These are phyloP conservation scores for Daedalea quercina DNA, from an alignment of 768 basidiomycete species.

Conservation along the genomic window DNA sequence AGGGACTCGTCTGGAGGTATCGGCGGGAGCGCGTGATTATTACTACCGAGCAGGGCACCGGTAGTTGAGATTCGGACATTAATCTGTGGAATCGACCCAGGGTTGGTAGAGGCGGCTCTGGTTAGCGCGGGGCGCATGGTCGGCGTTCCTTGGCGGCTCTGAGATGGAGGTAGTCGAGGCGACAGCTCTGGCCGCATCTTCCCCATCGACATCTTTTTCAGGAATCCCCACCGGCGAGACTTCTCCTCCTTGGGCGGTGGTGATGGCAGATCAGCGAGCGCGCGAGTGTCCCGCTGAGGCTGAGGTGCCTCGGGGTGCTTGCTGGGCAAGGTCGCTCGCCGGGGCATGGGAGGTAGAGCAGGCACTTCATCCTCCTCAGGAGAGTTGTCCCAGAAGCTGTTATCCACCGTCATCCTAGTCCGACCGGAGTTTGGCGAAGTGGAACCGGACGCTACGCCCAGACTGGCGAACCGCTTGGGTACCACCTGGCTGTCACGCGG, in stretches of 20 bases:
- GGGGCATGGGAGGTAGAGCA: conserved; percentile 2
- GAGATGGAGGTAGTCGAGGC: neutral
- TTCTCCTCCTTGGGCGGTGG: conserved; percentile 25
- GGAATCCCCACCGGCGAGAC: conserved; percentile 83
- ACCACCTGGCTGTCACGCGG: conserved; percentile 29
- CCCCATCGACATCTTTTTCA: conserved; percentile 98
- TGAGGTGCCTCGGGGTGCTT: conserved; percentile 1
- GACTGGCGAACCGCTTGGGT: conserved; percentile 59
- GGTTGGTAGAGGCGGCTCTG: conserved; percentile 1
- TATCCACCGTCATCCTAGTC: conserved; percentile 34
- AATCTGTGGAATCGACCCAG: conserved; percentile 41
- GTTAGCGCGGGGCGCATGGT: conserved; percentile 1
- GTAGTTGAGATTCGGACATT: conserved; percentile 70
- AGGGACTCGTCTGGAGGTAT: conserved; percentile 7
- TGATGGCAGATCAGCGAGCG: conserved; percentile 6
- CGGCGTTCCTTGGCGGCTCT: conserved; percentile 6
- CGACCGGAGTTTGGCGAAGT: conserved; percentile 28
- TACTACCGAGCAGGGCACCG: conserved; percentile 41
- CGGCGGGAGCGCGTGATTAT: conserved; percentile 6
- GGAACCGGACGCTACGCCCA: conserved; percentile 45
- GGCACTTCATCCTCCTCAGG: conserved; percentile 27
- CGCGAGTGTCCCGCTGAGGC: neutral
- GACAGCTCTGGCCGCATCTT: conserved; percentile 72
- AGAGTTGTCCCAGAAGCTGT: conserved; percentile 43
- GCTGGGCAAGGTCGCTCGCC: conserved; percentile 2